phyloP scores from a whole-genome alignment of 139 green algal genomes.

The Chlorella sp. region DNA sequence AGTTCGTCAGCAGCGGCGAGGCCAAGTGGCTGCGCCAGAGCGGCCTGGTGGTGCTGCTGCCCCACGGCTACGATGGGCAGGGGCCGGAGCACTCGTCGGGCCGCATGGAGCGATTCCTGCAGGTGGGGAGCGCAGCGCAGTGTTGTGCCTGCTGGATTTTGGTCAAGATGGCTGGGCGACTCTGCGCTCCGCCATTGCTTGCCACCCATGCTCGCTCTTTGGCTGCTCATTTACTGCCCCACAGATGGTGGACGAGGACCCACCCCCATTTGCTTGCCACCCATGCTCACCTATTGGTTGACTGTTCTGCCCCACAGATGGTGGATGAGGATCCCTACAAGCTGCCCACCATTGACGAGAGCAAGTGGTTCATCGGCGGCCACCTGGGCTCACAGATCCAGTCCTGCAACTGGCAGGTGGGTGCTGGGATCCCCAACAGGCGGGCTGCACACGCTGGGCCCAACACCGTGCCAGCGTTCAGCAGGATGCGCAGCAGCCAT shows the following conservation, averaged over 20 bases:
- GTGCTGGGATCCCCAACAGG: neutral
- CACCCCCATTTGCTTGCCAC: too few relatives aligned
- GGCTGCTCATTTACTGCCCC: too few relatives aligned
- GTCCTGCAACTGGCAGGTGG: slow-evolving; percentile 85
- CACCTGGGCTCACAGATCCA: slow-evolving; percentile 93
- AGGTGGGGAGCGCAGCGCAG: slow-evolving; percentile 23
- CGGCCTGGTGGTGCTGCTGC: slow-evolving; percentile 90
- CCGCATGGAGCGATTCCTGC: slow-evolving; percentile 95
- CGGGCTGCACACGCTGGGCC: too few relatives aligned
- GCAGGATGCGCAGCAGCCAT: too few relatives aligned
- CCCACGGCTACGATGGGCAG: slow-evolving; percentile 98
- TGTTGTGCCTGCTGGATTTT: too few relatives aligned
- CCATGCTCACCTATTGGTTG: too few relatives aligned
- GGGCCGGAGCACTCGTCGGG: slow-evolving; percentile 93
- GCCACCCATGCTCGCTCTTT: too few relatives aligned
- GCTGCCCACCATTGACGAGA: slow-evolving; percentile 82
- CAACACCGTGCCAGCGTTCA: too few relatives aligned
- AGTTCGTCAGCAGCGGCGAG: slow-evolving; percentile 95
- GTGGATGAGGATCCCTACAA: slow-evolving; percentile 93
- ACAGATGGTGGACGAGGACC: slow-evolving; percentile 93
- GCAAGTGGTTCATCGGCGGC: slow-evolving; percentile 83
- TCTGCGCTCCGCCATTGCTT: too few relatives aligned
- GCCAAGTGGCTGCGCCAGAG: slow-evolving; percentile 95
- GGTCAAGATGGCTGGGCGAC: too few relatives aligned
- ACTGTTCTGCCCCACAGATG: slow-evolving; percentile 66